Evolutionary conservation across 179 eudicot genomes (phyloP).

Genomic region (Silene noctiflora): DNA sequence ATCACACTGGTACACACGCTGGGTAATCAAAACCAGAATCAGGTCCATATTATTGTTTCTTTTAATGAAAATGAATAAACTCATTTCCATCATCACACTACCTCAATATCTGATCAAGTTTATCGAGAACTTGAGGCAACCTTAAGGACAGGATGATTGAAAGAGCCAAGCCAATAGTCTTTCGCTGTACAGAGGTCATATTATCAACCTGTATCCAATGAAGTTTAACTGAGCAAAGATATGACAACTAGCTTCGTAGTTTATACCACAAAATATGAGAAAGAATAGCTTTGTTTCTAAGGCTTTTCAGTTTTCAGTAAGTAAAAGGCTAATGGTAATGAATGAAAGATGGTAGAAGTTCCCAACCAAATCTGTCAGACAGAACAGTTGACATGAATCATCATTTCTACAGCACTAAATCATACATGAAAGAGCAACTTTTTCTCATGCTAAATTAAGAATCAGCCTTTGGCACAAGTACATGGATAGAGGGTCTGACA

Average conservation of each 20-base stretch:
- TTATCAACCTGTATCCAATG: slow-evolving; percentile 63
- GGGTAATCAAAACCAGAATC: slow-evolving; percentile 22
- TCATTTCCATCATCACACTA: slow-evolving; percentile 24
- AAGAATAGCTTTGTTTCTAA: background rate
- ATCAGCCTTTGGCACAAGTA: background rate
- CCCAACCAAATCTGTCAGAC: background rate
- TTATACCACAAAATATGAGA: background rate
- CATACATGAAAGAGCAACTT: background rate
- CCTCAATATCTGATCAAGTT: slow-evolving; percentile 91
- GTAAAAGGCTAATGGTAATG: background rate
- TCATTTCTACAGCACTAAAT: background rate
- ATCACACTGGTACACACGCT: slow-evolving; percentile 93
- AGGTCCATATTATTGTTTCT: slow-evolving; percentile 3
- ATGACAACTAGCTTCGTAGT: background rate
- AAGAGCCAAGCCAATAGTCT: slow-evolving; percentile 79
- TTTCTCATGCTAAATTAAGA: background rate
- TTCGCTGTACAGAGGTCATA: slow-evolving; percentile 67
- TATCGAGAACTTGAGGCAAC: slow-evolving; percentile 89
- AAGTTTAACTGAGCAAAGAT: slow-evolving; percentile 15
- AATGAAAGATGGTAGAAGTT: background rate
- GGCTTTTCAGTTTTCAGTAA: no score
- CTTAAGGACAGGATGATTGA: slow-evolving; percentile 80
- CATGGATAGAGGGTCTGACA: background rate
- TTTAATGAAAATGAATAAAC: background rate
- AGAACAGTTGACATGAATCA: background rate